Evolutionary conservation across 345 rosid species (phyloP).

Genomic region (Carallia pectinifolia): DNA sequence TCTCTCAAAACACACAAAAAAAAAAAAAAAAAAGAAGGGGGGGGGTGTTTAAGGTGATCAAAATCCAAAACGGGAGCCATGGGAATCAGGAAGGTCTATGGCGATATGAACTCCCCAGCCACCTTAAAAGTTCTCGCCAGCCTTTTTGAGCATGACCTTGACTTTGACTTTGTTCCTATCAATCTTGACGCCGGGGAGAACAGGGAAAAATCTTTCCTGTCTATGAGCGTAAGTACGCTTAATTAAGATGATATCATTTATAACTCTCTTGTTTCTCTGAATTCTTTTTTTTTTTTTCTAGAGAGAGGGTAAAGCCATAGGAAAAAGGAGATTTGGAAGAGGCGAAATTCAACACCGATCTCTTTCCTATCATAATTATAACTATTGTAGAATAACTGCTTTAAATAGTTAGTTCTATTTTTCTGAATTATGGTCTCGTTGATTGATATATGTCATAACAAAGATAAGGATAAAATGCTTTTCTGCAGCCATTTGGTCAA

Average conservation of each 20-base stretch:
- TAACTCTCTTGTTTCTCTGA: neutral
- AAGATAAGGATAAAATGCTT: neutral
- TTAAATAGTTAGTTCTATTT: no score
- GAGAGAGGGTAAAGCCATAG: no score
- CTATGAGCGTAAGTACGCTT: constrained; percentile 14
- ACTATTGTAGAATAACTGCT: no score
- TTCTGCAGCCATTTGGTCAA: constrained; percentile 17
- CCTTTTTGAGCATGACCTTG: constrained; percentile 17
- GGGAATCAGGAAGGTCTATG: neutral
- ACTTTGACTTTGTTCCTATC: constrained; percentile 17
- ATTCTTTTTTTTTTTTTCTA: no score
- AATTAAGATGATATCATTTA: neutral
- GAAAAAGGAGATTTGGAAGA: no score
- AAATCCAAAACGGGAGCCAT: no score
- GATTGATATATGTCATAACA: neutral
- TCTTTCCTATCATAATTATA: no score
- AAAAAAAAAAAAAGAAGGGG: no score
- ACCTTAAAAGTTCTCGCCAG: constrained; percentile 13
- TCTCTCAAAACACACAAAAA: no score
- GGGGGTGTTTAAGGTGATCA: no score
- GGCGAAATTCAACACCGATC: no score
- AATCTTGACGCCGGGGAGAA: constrained; percentile 14
- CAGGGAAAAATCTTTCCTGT: constrained; percentile 15
- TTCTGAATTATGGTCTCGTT: neutral
- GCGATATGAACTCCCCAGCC: constrained; percentile 15